Evolutionary conservation across 2,329 filamentous ascomycete species (phyloP), one percentile per base, ranked within the genome.

Genomic region (Fusarium sp.): DNA sequence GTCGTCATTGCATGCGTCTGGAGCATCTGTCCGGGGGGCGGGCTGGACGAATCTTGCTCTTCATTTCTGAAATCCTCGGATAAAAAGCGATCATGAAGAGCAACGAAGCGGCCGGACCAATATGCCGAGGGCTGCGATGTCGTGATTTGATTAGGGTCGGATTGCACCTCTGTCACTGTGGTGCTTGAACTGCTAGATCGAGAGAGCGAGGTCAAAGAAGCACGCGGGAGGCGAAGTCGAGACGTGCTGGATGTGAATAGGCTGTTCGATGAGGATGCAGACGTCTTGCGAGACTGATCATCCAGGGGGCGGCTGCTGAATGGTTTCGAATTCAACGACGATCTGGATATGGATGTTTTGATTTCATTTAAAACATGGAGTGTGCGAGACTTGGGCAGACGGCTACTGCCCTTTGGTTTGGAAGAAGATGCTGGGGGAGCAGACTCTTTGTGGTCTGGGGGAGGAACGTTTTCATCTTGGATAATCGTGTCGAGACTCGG

Each of bases 71-170:
- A 68, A 3, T 67, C 69, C 31, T 77, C 74, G 4, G 70, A 35
- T 3, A 69, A 55, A 14, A 72, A 71, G 15, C 78, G 79, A 72
- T 89, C 86, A 46, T 82, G 78, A 1, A 88, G 72, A 3, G 83
- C 75, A 46, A 80, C 75, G 68, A 88, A 88, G 35, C 87, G 83
- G 15, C 87, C 87, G 10, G 80, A 77, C 87, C 87, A 90, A 71
- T 87, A 89, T 3, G 77, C 72, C 2, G 80, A 78, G 6, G 79
- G 73, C 65, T 83, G 79, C 2, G 81, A 77, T 0, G 69, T 73
- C 46, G 70, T 69, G 13, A 86, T 71, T 3, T 73, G 70, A 1
- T 65, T 65, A 3, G 68, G 70, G 9, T 75, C 61, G 27, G 62
- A 49, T 31, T 63, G 53, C 13, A 46, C 25, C 11, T 58, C 49